Evolutionary conservation across 163 green algal species (phyloP), one percentile per base, ranked within the genome.

Genomic region (Scenedesmus sp.): DNA sequence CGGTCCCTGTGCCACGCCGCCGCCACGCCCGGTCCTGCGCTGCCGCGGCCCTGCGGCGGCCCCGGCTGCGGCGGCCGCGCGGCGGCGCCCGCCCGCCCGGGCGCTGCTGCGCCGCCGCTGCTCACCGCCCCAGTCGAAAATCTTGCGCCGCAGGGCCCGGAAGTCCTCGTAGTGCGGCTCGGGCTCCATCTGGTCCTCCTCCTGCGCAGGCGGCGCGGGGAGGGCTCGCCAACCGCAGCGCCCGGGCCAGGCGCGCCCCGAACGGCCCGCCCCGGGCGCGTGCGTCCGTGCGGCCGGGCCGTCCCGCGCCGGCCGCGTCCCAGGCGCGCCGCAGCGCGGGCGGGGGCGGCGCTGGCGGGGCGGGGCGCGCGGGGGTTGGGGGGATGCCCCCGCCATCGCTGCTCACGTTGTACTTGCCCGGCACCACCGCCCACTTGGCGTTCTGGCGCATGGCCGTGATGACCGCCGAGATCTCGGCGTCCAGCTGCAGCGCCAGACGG

Each of bases 391-490:
- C 11, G 50, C 50, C 50, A 7, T 4, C 50, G 50, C 6, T 51
- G 66, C 88, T 84, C 69, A 91, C 89, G 60, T 89, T 90, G 74
- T 95, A 95, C 54, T 74, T 78, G 48, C 81, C 60, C 4, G 83
- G 84, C 3, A 92, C 86, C n/a, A 93, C 77, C 0, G 89, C 88
- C 89, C 91, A 97, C 57, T 90, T 93, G 33, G 84, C 71, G 70
- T 94, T 96, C 62, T 95, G 88, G 9, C 94, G 86, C 92, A 98
- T 96, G 22, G 91, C 87, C 11, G 93, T 94, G 29, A 96, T 85
- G 17, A 98, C 92, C 22, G 73, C 80, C 22, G 86, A 66, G 20
- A 95, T 93, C 69, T 96, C 93, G 42, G 88, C 80, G 80, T 93
- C 95, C 26, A 98, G 82, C 60, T 96, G 72, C 63, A 96, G 84